Evolutionary conservation across 2,329 filamentous ascomycete species (phyloP), one percentile per base, ranked within the genome.

Genomic region (Neonectria ditissima): DNA sequence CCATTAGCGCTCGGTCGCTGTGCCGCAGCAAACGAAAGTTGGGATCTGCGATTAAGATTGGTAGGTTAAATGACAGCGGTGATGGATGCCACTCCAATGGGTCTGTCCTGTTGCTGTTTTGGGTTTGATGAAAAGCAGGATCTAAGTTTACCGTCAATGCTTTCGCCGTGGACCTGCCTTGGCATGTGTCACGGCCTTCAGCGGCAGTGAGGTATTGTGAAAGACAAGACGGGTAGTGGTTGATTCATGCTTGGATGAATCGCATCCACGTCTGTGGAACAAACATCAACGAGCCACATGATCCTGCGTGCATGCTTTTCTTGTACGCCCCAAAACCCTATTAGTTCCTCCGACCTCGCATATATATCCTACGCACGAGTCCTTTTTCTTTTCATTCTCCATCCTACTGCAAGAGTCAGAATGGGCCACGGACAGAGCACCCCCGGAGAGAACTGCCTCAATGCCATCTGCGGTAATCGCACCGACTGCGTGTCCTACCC

Each of bases 401-500:
- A 5, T 16, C n/a, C 54, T 9, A 26, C n/a, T 22, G 20, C 48
- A 44, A 61, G 5, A 32, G 14, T 30, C 43, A 55, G 13, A 2
- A 85, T 85, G 83, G 83, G 83, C 45, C 79, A 81, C 69, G 68
- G 73, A 8, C 74, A 77, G 13, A 84, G 81, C 62, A 74, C 76
- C 16, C 73, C 79, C 4, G 67, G 86, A 45, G 75, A 80, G 60
- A 73, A 77, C 41, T 87, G 85, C 71, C 80, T 87, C 37, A 74
- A 79, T 56, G 64, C 74, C 22, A 78, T 87, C 63, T 87, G 84
- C 69, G 76, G 76, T 30, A 80, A 81, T 55, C 80, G 82, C 43
- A 63, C 65, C 16, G 73, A 74, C 65, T 87, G 85, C 66, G 83
- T 86, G 53, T 81, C 76, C 11, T 86, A 81, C 63, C 80, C 84